Conservation (phyloP, 2,329 filamentous ascomycete genomes). For the Paecilomyces niveus region DNA sequence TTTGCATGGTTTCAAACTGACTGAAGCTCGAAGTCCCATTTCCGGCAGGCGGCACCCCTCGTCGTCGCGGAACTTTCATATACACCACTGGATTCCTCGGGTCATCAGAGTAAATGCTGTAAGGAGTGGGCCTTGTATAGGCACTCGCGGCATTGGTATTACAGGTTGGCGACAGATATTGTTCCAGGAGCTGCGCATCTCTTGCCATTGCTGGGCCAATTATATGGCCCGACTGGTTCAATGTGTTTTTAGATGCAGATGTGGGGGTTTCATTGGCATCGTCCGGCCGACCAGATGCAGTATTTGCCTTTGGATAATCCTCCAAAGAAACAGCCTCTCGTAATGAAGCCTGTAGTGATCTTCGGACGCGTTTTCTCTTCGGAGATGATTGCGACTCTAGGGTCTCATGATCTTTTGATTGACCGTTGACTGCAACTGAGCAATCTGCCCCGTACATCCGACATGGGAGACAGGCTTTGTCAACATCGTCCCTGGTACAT, state of each 20-base stretch:
- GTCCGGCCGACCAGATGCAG: conserved; percentile 1
- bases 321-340: background rate
- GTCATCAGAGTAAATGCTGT: conserved; percentile 8
- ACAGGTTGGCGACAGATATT: conserved; percentile 35
- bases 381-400: background rate
- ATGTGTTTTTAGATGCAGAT: conserved; percentile 5
- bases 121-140: conserved; percentile 3
- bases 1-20: conserved; percentile 41
- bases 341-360: background rate
- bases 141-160: conserved; percentile 2
- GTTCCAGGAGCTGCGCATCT: conserved; percentile 45
- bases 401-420: background rate
- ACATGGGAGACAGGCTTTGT: conserved; percentile 12
- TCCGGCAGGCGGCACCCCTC: conserved; percentile 14
- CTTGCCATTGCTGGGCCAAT: conserved; percentile 45
- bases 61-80: conserved; percentile 8
- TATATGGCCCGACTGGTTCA: conserved; percentile 32
- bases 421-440: background rate
- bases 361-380: background rate
- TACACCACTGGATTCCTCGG: conserved; percentile 16
- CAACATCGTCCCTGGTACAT: conserved; percentile 10
- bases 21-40: conserved; percentile 20
- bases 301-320: background rate
- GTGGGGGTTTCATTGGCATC: background rate
- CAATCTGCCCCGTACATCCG: conserved; percentile 10